Conservation (phyloP, 768 basidiomycete species). For the Suillus lakei region DNA sequence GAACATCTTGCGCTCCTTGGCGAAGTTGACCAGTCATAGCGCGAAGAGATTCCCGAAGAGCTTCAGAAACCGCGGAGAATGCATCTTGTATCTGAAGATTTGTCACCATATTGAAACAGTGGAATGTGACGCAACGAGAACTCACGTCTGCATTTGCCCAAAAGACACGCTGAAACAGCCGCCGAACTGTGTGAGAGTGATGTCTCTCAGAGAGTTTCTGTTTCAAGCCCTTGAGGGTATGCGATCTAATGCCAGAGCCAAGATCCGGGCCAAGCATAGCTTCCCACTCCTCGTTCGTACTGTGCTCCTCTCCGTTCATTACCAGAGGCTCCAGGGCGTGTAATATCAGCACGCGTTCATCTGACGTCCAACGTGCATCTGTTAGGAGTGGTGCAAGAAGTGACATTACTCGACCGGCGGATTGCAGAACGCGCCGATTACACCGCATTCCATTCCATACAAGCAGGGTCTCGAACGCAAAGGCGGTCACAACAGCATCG, state of each 20-base stretch:
- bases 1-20: constrained; percentile 29
- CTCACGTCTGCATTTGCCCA: constrained; percentile 77
- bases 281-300: constrained; percentile 38
- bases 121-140: constrained; percentile 13
- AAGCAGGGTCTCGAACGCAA: constrained; percentile 73
- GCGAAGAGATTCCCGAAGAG: constrained; percentile 49
- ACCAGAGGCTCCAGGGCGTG: constrained; percentile 70
- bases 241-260: constrained; percentile 66
- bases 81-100: constrained; percentile 56
- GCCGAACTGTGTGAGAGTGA: constrained; percentile 27
- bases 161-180: constrained; percentile 56
- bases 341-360: constrained; percentile 70
- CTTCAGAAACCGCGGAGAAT: constrained; percentile 34
- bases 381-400: constrained; percentile 47
- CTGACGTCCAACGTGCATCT: constrained; percentile 51
- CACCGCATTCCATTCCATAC: constrained; percentile 64
- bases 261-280: constrained; percentile 52
- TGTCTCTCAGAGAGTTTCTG: constrained; percentile 13
- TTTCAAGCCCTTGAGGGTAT: constrained; percentile 48
- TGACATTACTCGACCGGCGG: constrained; percentile 58
- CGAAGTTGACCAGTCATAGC: constrained; percentile 29
- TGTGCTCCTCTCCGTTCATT: constrained; percentile 38
- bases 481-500: constrained; percentile 67
- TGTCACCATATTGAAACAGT: neutral
- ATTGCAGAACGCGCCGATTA: constrained; percentile 66